Evolutionary conservation across 768 basidiomycete species (phyloP).

Genomic region (Lepiota subincarnata): DNA sequence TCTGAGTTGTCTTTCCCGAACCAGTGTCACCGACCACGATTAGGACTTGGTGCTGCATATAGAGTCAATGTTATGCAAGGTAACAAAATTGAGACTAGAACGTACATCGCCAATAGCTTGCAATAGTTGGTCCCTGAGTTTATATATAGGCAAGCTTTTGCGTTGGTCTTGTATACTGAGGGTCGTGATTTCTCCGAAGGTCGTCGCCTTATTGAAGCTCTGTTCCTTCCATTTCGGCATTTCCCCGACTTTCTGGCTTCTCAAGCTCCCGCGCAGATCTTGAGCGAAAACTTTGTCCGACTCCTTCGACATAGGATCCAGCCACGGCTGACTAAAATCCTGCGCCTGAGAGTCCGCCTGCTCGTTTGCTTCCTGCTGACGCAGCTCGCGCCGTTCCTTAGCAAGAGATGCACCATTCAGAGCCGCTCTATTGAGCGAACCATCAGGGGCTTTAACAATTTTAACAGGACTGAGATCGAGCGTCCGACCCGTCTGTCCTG

Average conservation of each 20-base stretch:
- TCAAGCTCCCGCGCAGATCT: constrained; percentile 77
- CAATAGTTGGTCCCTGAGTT: constrained; percentile 84
- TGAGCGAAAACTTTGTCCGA: constrained; percentile 88
- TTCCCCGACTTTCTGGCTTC: constrained; percentile 79
- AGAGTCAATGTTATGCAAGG: constrained; percentile 12
- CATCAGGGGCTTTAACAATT: constrained; percentile 98
- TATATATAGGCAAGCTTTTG: constrained; percentile 88
- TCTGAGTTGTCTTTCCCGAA: constrained; percentile 98
- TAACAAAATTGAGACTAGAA: constrained; percentile 16
- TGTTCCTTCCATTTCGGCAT: constrained; percentile 89
- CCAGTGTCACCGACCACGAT: constrained; percentile 99
- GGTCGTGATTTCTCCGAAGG: constrained; percentile 88
- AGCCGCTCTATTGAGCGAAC: constrained; percentile 93
- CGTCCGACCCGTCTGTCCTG: constrained; percentile 94
- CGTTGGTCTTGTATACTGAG: constrained; percentile 94
- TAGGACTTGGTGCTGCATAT: constrained; percentile 83
- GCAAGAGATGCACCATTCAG: constrained; percentile 90
- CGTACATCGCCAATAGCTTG: constrained; percentile 86
- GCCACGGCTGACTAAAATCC: constrained; percentile 95
- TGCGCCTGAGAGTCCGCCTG: constrained; percentile 90
- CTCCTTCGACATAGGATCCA: constrained; percentile 95
- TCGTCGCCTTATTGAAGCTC: constrained; percentile 92
- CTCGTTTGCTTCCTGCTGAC: constrained; percentile 93
- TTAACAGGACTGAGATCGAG: constrained; percentile 96
- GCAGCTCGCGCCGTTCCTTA: constrained; percentile 90